A percentile compares a stretch with the other conserved stretches of the same genome.
Conservation (phyloP, 2,329 filamentous ascomycete genomes). For the Incumbomyces delicatus region DNA sequence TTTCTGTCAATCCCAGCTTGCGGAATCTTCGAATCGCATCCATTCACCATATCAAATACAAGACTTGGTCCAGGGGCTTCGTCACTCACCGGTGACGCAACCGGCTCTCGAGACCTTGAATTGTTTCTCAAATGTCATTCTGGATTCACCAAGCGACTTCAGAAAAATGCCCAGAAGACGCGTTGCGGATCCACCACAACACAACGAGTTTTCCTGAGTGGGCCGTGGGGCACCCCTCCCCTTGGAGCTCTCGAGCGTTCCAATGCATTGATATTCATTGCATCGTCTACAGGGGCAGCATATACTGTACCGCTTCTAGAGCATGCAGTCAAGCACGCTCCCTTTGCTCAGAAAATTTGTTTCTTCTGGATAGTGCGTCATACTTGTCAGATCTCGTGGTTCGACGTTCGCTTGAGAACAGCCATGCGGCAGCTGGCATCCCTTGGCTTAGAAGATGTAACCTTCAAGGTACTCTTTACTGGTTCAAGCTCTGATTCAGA, state of each 20-base stretch:
- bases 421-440: constrained; percentile 6
- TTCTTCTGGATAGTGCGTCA: constrained; percentile 16
- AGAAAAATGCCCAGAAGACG: constrained; percentile 4
- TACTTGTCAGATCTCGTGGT: constrained; percentile 7
- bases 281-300: constrained; percentile 40
- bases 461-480: constrained; percentile 45
- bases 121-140: constrained; percentile 14
- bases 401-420: constrained; percentile 10
- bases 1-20: constrained; percentile 48
- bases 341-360: constrained; percentile 10
- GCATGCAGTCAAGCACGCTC: constrained; percentile 7
- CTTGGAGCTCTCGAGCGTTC: constrained; percentile 25
- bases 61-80: constrained; percentile 47
- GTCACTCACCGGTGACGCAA: constrained; percentile 34
- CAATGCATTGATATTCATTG: constrained; percentile 15
- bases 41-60: constrained; percentile 54
- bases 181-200: background rate
- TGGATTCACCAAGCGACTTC: constrained; percentile 16
- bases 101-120: constrained; percentile 9
- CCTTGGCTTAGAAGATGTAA: constrained; percentile 7
- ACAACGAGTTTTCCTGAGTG: constrained; percentile 11
- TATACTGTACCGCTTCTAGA: constrained; percentile 41
- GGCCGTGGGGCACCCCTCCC: constrained; percentile 21
- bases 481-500: constrained; percentile 22
- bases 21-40: constrained; percentile 54